A percentile compares a stretch with the other conserved stretches of the same genome.
Evolutionary conservation across 2,329 filamentous ascomycete genomes (phyloP).

Genomic region (Botrytis byssoidea): DNA sequence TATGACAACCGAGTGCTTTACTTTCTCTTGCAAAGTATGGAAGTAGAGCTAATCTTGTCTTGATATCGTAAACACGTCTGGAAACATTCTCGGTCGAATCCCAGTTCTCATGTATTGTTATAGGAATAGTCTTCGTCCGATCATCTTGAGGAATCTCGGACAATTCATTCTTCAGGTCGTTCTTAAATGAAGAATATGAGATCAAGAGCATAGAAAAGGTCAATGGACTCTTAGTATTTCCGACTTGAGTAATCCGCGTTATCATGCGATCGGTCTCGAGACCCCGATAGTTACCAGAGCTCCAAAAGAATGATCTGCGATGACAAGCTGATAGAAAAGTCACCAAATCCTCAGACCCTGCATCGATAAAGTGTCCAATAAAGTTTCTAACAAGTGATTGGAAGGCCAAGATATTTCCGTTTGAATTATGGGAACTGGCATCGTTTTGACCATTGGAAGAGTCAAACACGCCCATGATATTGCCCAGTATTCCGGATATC

Average conservation of each 20-base stretch:
- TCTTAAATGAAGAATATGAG: conserved; percentile 16
- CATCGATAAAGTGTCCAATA: not conserved
- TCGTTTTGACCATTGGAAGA: not conserved
- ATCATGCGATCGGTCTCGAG: not conserved
- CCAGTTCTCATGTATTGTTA: conserved; percentile 55
- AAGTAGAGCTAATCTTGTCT: conserved; percentile 55
- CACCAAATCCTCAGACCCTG: not conserved
- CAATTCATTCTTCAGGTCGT: not conserved
- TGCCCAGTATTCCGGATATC: not conserved
- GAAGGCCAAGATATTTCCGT: not conserved
- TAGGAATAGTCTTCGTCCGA: conserved; percentile 33
- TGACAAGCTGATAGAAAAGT: conserved; percentile 1
- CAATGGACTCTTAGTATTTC: not conserved
- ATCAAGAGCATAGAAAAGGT: conserved; percentile 51
- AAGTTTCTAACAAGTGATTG: not conserved
- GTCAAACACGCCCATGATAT: not conserved
- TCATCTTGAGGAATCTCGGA: conserved; percentile 18
- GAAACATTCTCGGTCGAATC: conserved; percentile 13
- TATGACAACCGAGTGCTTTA: conserved; percentile 37
- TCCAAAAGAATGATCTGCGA: not conserved
- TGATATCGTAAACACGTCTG: conserved; percentile 46
- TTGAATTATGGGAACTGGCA: not conserved
- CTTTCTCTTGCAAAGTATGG: conserved; percentile 50
- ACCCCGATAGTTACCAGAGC: no score
- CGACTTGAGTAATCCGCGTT: not conserved